Base-by-base conservation (phyloP, 495 filamentous ascomycete genomes). In the Penicillium desertorum region DNA sequence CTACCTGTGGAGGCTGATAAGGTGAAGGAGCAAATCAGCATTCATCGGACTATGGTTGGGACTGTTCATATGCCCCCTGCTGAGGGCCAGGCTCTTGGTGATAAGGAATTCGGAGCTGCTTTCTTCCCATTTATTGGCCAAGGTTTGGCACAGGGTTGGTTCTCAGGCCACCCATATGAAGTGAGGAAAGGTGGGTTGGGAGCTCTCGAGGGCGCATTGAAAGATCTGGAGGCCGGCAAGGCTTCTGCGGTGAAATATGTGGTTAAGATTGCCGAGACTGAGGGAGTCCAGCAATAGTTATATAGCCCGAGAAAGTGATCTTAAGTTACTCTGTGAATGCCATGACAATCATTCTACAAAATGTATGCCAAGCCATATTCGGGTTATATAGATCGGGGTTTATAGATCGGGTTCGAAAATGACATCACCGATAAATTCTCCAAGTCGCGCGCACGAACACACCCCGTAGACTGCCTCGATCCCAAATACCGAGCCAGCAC, bases 221-320 rank as follows among this genome's bases (percentile, higher is more conserved):
- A 66, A 57, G 76, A 84, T 54, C 66, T 90, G 58, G 80, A 80
- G 67, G 78, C 83, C 51, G 88, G 88, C 0, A 86, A 83, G 61
- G 86, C 82, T 45, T 84, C 81, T 52, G 88, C 79, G 16, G 73
- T 82, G 0, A 91, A 91, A 65, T 89, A 88, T 71, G 81, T 90
- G 2, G 84, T 88, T 54, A 69, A 83, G 30, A 83, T 91, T 70
- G 81, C 60, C 44, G 86, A 91, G 36, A 89, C 86, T 7, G 69
- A 68, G 20, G 67, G 61, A 41, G 59, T 59, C 1, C 37, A 46
- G 48, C 51, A 53, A 48, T 49, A 54, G 37, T 23, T 25, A 39
- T 39, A 39, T 29, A n/a, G 30, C 6, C 23, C 14, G 12, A 19
- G 30, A 51, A 14, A 22, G 1, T 20, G 4, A 14, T 44, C 11